phyloP scores from a whole-genome alignment of 1,139 yeast species.

The Sugiyamaella novakii region DNA sequence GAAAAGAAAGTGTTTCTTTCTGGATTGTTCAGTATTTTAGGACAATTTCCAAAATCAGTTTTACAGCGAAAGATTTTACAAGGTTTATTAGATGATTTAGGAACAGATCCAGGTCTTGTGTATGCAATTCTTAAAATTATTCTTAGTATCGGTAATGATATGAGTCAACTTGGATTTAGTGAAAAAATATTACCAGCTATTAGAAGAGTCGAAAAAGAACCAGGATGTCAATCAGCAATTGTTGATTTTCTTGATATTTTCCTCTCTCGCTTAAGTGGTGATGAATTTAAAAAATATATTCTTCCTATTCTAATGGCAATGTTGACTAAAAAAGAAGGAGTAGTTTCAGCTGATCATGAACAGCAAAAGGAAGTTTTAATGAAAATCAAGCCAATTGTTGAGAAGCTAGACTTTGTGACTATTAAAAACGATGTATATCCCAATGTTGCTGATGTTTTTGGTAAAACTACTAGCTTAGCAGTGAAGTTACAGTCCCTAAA shows the following conservation, averaged over 20 bases:
- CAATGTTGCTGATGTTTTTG: slow-evolving; percentile 66
- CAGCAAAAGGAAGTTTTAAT: slow-evolving; percentile 61
- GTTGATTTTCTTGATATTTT: slow-evolving; percentile 60
- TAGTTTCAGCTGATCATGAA: slow-evolving; percentile 41
- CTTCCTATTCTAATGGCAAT: slow-evolving; percentile 43
- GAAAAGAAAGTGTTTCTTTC: slow-evolving; percentile 72
- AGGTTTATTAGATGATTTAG: slow-evolving; percentile 53
- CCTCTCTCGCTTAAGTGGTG: slow-evolving; percentile 52
- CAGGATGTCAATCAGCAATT: slow-evolving; percentile 55
- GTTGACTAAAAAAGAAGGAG: slow-evolving; percentile 28
- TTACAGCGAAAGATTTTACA: slow-evolving; percentile 77
- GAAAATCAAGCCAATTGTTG: slow-evolving; percentile 50
- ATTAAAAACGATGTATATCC: slow-evolving; percentile 77
- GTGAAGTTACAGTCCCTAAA: slow-evolving; percentile 73
- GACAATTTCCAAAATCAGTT: slow-evolving; percentile 70
- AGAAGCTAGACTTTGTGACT: slow-evolving; percentile 66
- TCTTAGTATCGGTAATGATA: slow-evolving; percentile 57
- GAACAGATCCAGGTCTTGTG: slow-evolving; percentile 54
- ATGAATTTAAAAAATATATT: slow-evolving; percentile 44
- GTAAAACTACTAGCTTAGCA: slow-evolving; percentile 78
- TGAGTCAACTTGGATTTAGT: slow-evolving; percentile 76
- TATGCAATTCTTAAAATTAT: slow-evolving; percentile 60
- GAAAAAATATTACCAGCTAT: slow-evolving; percentile 64
- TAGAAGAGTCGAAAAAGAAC: slow-evolving; percentile 49
- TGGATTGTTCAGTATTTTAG: slow-evolving; percentile 61